Conservation (phyloP, 768 basidiomycete genomes). For the Boletus tylopilopsis region DNA sequence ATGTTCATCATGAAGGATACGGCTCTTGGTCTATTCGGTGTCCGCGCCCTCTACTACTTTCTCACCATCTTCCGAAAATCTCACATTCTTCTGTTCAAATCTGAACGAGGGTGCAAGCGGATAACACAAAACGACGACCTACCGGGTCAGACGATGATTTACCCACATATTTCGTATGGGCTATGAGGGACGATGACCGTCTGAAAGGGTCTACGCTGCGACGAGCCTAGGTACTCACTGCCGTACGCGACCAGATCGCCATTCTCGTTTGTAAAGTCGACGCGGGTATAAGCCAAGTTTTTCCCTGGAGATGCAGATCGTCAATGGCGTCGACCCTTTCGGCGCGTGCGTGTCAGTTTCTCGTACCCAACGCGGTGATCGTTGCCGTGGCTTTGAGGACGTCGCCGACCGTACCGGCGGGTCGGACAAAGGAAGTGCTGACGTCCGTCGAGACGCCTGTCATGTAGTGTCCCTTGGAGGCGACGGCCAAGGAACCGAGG, state of each 20-base stretch:
- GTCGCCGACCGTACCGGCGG: constrained; percentile 71
- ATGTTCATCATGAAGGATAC: no score
- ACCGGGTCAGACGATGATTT: constrained; percentile 52
- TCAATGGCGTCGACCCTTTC: neutral
- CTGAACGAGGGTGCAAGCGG: neutral
- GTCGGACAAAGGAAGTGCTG: constrained; percentile 71
- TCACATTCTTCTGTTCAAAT: constrained; percentile 58
- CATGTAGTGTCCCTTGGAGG: constrained; percentile 79
- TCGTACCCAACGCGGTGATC: constrained; percentile 65
- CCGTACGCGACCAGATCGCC: constrained; percentile 81
- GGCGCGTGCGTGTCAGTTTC: neutral
- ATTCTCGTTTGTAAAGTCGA: constrained; percentile 63
- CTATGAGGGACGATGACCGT: constrained; percentile 35
- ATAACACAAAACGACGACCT: constrained; percentile 1
- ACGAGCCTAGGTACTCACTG: constrained; percentile 42
- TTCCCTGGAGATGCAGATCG: constrained; percentile 46
- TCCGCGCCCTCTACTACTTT: constrained; percentile 53
- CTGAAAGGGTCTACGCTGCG: neutral
- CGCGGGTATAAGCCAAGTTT: constrained; percentile 75
- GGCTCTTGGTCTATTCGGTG: constrained; percentile 3
- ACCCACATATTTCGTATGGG: constrained; percentile 84
- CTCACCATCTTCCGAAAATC: constrained; percentile 77
- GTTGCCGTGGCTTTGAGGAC: constrained; percentile 59
- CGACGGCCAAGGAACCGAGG: constrained; percentile 79
- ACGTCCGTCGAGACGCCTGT: constrained; percentile 87